Base-by-base conservation (phyloP, 1,284 basidiomycete genomes). In the Fomitopsis palustris region DNA sequence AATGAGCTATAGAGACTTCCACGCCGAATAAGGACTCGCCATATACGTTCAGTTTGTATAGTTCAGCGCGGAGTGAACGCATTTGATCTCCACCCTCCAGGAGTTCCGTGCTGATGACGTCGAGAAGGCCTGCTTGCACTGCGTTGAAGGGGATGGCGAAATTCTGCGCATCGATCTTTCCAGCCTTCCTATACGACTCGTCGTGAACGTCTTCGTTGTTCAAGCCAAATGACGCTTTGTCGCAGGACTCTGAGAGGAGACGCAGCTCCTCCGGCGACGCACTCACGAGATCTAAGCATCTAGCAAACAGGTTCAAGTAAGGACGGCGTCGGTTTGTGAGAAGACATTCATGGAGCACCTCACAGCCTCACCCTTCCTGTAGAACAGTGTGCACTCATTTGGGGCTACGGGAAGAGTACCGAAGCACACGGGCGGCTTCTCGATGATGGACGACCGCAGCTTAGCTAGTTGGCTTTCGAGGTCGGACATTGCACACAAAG, bases 11-110 rank as follows among this genome's bases (percentile, higher is more conserved):
- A n/a, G 4, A n/a, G 16, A 31, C 25, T 31, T 4, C n/a, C 25
- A 29, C 21, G 7, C 7, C 6, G 17, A 4, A 3, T 14, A 29
- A 17, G 25, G 10, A 49, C 45, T 6, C 31, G 66, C 72, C 63
- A 31, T 72, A 72, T 0, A 72, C 67, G 53, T 73, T 72, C n/a
- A 72, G 61, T 55, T 69, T 70, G 61, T 70, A 69, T 21, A 68
- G 56, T 54, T 70, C 67, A 0, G 61, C 55, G 4, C 35, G 55
- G n/a, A 72, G 23, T 9, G 56, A 19, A 31, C 19, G 17, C 7
- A 41, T 56, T 70, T 62, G 33, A 9, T 27, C 17, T 8, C 63
- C 54, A 9, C 65, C 64, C 29, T 67, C 64, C 14, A 73, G 55
- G 10, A 75, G 62, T 35, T 62, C 62, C 2, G 57, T 43, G 6